Base-by-base conservation (phyloP, 2,329 filamentous ascomycete genomes). In the Echinosphaeria canescens region DNA sequence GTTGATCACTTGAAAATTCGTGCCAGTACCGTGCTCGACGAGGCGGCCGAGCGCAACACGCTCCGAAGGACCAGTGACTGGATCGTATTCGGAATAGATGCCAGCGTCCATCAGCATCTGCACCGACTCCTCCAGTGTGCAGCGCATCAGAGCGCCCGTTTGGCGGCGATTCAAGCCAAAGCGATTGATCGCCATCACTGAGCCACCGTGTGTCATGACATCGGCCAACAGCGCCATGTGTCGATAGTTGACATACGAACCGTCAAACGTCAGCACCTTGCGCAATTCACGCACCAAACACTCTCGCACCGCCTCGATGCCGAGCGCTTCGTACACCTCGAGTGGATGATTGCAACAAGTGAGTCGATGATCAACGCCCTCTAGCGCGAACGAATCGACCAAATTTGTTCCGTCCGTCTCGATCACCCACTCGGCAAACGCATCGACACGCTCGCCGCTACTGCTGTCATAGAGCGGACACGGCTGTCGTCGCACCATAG, bases 241-340 rank as follows among this genome's bases (percentile, higher is more conserved):
- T 42, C 88, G 82, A 54, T 95, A 82, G 49, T 98, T 98, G 63
- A 98, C 88, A 48, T 98, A 98, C 10, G 88, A 95, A 65, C 90
- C 90, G 46, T 95, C 88, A 46, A 98, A 98, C 15, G 88, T 84
- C 55, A 99, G 54, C 45, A 99, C 88, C 42, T 81, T 73, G 16
- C 76, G 81, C 59, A 98, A 53, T 47, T 98, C 90, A 33, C 75
- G 73, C 38, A 92, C 70, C 30, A 98, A 60, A 28, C 84, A 78
- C 25, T 76, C 70, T 42, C 88, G 75, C 33, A 82, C 82, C 36
- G 82, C 90, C 47, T 98, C 88, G 35, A 98, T 98, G 45, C 88
- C 88, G 34, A 98, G 88, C 8, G 92, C 81, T 36, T 85, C 76
- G 24, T 93, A 75, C 38, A 92, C 71, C 51, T 98, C 85, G 48